Base-by-base conservation (phyloP, 2,329 filamentous ascomycete genomes). In the Talaromyces sp. region DNA sequence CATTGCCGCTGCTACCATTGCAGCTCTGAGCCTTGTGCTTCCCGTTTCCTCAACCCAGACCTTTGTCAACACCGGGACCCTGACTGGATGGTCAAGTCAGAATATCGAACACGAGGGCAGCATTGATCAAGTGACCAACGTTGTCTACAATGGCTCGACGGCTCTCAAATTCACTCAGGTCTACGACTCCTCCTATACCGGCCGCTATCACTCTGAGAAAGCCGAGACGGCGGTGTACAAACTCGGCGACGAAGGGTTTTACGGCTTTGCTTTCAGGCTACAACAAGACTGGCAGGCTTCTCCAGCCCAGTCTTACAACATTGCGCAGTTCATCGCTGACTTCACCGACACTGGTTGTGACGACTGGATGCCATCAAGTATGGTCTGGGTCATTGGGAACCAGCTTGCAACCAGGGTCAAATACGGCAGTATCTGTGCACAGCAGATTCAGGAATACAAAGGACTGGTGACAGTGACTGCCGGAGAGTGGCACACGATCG, bases 211-310 rank as follows among this genome's bases (percentile, higher is more conserved):
- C 72, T 79, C 81, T 40, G 81, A 83, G 69, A 78, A 77, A 12
- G 72, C 75, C 63, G 75, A 78, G 65, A 71, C 77, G 67, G 69
- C 78, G 64, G 80, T 75, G 18, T 83, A 83, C 72, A 70, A 73
- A 64, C 76, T 74, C 61, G 79, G 77, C 54, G 77, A 83, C 61
- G 71, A 71, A 21, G 77, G 76, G 25, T 82, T 79, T 71, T 83
- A 83, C 72, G 80, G 81, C 39, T 84, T 83, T 69, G 71, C 73
- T 0, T 83, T 84, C 72, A 78, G 80, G n/a, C 76, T 84, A 7
- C 74, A 77, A 28, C 68, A 78, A 0, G 60, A 72, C 63, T 83
- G 81, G 81, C 69, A 83, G 65, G 81, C 81, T 67, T 66, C 69
- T n/a, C 71, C 72, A 14, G 69, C 71, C 1, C 79, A 82, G 69